These are phyloP conservation scores for Trichoderma polysporum DNA, from an alignment of 2,329 filamentous ascomycete species.

Conservation along the genomic window DNA sequence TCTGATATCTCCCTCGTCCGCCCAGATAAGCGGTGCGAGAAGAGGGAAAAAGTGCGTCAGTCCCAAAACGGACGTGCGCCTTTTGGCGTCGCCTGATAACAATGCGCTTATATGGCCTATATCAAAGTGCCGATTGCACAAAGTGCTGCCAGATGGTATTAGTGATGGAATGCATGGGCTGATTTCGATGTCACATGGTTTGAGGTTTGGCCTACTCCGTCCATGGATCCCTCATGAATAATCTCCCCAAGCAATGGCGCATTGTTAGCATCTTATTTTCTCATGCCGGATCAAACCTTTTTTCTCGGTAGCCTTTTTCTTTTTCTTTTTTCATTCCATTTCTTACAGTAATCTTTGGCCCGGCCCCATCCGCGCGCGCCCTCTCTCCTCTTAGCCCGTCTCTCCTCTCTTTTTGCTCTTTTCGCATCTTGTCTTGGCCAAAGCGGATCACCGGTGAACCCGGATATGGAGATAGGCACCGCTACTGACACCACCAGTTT, in stretches of 20 bases:
- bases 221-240: background rate
- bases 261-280: background rate
- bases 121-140: background rate
- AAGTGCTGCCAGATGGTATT: background rate
- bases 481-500: background rate
- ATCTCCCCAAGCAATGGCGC: background rate
- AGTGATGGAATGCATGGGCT: slow-evolving; percentile 8
- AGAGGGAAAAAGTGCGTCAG: background rate
- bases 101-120: background rate
- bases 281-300: background rate
- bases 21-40: slow-evolving; percentile 11
- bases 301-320: background rate
- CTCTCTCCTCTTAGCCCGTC: background rate
- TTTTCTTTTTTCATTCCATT: background rate
- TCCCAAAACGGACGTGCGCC: slow-evolving; percentile 2
- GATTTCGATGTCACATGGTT: slow-evolving; percentile 17
- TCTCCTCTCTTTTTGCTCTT: background rate
- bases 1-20: slow-evolving; percentile 5
- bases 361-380: background rate
- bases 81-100: slow-evolving; percentile 17
- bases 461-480: slow-evolving; percentile 9
- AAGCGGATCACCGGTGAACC: slow-evolving; percentile 10
- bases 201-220: background rate
- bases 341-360: background rate
- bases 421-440: background rate